phyloP scores from a whole-genome alignment of 345 rosid species.

The Rhodamnia argentea region DNA sequence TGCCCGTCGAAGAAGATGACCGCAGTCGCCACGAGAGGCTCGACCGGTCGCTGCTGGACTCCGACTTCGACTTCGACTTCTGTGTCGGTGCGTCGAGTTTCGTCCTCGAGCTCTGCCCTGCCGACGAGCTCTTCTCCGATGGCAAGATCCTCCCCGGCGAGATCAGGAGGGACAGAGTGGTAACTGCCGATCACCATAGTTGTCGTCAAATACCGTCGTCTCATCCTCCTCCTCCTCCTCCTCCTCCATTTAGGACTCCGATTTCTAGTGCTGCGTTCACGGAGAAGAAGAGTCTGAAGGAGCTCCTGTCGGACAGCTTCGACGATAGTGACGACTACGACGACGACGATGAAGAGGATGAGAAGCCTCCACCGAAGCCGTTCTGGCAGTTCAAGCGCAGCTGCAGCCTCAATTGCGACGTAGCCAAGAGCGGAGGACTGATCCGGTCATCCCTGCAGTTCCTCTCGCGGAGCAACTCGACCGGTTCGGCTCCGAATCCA shows the following conservation, averaged over 20 bases:
- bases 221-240: slow-evolving; percentile 1
- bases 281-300: slow-evolving; percentile 72
- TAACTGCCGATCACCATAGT: not conserved
- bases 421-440: slow-evolving; percentile 35
- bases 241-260: not conserved
- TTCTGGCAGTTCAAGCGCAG: slow-evolving; percentile 85
- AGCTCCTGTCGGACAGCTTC: slow-evolving; percentile 33
- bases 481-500: slow-evolving; percentile 67
- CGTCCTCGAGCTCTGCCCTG: slow-evolving; percentile 50
- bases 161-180: slow-evolving; percentile 34
- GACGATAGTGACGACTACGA: slow-evolving; percentile 20
- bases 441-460: slow-evolving; percentile 63
- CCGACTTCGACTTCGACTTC: slow-evolving; percentile 69
- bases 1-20: slow-evolving; percentile 13
- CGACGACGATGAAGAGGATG: slow-evolving; percentile 1
- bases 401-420: slow-evolving; percentile 66
- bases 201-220: not conserved
- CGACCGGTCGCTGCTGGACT: slow-evolving; percentile 23
- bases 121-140: slow-evolving; percentile 82
- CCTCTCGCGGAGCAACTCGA: slow-evolving; percentile 77
- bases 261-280: not conserved
- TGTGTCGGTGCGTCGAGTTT: slow-evolving; percentile 10
- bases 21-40: slow-evolving; percentile 38
- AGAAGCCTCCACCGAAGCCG: slow-evolving; percentile 20
- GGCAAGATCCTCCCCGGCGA: slow-evolving; percentile 72